Conservation (phyloP, 345 rosid species). For the Populus simonii region DNA sequence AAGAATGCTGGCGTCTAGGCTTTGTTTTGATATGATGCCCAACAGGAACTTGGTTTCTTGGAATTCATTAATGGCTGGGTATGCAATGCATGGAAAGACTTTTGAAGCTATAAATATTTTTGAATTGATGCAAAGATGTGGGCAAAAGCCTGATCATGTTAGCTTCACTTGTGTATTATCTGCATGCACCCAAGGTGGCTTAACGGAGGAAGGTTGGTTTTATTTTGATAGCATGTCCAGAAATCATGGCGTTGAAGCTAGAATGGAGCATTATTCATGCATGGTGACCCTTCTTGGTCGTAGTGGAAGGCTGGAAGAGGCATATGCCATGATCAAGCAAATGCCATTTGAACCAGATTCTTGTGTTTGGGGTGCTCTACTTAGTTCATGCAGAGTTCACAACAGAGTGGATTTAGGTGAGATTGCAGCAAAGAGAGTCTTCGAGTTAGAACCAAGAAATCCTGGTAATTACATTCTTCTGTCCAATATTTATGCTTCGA, state of each 20-base stretch:
- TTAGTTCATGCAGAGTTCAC: slow-evolving; percentile 72
- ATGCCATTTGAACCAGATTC: slow-evolving; percentile 64
- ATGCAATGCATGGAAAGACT: slow-evolving; percentile 67
- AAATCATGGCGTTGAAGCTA: slow-evolving; percentile 49
- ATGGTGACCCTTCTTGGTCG: slow-evolving; percentile 76
- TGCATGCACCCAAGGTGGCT: slow-evolving; percentile 67
- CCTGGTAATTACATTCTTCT: slow-evolving; percentile 62
- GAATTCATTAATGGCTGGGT: slow-evolving; percentile 71
- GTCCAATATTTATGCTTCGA: slow-evolving; percentile 65
- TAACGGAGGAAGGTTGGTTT: slow-evolving; percentile 48
- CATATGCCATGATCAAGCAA: slow-evolving; percentile 50
- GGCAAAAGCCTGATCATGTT: slow-evolving; percentile 53
- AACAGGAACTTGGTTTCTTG: slow-evolving; percentile 62
- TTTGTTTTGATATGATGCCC: slow-evolving; percentile 53
- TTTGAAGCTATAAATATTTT: slow-evolving; percentile 53
- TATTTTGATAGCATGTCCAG: slow-evolving; percentile 50
- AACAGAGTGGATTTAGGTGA: slow-evolving; percentile 61
- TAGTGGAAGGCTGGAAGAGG: slow-evolving; percentile 63
- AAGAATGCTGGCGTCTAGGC: slow-evolving; percentile 45
- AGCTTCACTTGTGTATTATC: slow-evolving; percentile 59
- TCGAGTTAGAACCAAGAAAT: slow-evolving; percentile 51
- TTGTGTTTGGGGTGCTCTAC: slow-evolving; percentile 82
- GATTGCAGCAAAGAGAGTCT: slow-evolving; percentile 49
- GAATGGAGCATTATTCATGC: slow-evolving; percentile 74
- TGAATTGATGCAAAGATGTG: slow-evolving; percentile 47